phyloP scores from a whole-genome alignment of 768 basidiomycete species.

The Rhodosporidiobolus sp. region DNA sequence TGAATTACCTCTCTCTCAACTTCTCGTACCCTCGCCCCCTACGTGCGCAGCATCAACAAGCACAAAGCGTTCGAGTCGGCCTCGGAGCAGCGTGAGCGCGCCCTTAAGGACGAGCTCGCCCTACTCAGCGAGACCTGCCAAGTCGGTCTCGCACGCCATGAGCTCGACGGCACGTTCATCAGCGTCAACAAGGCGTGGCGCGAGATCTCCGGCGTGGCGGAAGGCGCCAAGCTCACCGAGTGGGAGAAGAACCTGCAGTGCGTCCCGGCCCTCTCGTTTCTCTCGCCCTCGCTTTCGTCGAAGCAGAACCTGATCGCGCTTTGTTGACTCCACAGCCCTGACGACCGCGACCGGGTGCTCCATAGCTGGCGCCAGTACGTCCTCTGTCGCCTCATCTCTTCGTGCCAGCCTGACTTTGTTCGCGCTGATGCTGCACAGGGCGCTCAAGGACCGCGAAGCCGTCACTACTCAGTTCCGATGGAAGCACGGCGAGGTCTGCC shows the following conservation, averaged over 20 bases:
- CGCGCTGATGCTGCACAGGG: background rate
- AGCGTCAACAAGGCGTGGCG: conserved; percentile 24
- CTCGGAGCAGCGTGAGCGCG: background rate
- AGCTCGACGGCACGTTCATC: conserved; percentile 8
- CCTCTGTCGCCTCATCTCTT: background rate
- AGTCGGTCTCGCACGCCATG: conserved; percentile 11
- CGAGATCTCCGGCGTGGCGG: background rate
- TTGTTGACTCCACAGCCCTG: background rate
- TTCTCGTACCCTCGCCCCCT: no score
- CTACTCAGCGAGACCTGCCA: background rate
- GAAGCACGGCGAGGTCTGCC: conserved; percentile 7
- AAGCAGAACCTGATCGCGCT: background rate
- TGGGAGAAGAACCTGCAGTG: background rate
- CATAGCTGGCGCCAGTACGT: background rate
- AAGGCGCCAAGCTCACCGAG: background rate
- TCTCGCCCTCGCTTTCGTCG: background rate
- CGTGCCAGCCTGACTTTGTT: background rate
- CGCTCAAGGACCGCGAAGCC: background rate
- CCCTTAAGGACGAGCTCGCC: conserved; percentile 14
- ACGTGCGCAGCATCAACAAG: conserved; percentile 20
- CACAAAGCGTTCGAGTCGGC: conserved; percentile 15
- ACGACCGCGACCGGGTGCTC: conserved; percentile 2
- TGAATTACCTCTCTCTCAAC: background rate
- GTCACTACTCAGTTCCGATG: conserved; percentile 18
- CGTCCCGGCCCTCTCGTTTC: background rate